Conservation (phyloP, 2,329 filamentous ascomycete species). For the Malbranchea cinnamomea region DNA sequence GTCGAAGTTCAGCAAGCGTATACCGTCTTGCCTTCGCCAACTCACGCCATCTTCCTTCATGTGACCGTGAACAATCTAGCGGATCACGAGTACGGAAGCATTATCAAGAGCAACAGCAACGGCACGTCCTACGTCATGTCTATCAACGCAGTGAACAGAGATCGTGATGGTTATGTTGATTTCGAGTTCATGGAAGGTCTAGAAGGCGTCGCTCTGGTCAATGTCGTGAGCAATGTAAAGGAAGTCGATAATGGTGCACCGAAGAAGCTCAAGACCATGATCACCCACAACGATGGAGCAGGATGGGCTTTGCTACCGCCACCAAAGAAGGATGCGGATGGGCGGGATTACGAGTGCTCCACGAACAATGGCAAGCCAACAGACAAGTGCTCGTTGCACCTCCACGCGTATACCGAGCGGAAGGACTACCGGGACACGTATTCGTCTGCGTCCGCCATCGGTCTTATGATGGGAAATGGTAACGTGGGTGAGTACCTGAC, state of each 20-base stretch:
- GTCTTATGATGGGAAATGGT: slow-evolving; percentile 78
- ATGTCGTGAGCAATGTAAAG: slow-evolving; percentile 62
- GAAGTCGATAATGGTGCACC: slow-evolving; percentile 45
- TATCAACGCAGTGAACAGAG: slow-evolving; percentile 65
- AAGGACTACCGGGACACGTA: slow-evolving; percentile 69
- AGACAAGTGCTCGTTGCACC: slow-evolving; percentile 67
- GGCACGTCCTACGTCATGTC: slow-evolving; percentile 89
- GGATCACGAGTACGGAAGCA: slow-evolving; percentile 61
- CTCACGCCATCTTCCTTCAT: slow-evolving; percentile 86
- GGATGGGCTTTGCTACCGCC: slow-evolving; percentile 67
- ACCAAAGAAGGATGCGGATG: slow-evolving; percentile 55
- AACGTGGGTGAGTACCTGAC: slow-evolving; percentile 69
- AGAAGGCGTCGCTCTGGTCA: slow-evolving; percentile 79
- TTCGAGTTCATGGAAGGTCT: slow-evolving; percentile 91
- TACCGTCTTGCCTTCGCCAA: slow-evolving; percentile 88
- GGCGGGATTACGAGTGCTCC: slow-evolving; percentile 56
- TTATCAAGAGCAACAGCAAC: slow-evolving; percentile 97
- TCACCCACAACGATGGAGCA: slow-evolving; percentile 91
- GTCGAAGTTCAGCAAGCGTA: slow-evolving; percentile 68
- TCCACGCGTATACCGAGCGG: slow-evolving; percentile 93
- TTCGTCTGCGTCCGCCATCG: slow-evolving; percentile 74
- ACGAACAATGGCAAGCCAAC: slow-evolving; percentile 36
- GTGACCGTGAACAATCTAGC: slow-evolving; percentile 58
- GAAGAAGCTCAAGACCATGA: slow-evolving; percentile 78
- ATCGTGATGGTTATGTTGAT: slow-evolving; percentile 66